A percentile compares a stretch with the other conserved stretches of the same genome.
These are phyloP conservation scores for Centrapalus pauciflorus DNA, from an alignment of 129 eudicot species.

Conservation along the genomic window DNA sequence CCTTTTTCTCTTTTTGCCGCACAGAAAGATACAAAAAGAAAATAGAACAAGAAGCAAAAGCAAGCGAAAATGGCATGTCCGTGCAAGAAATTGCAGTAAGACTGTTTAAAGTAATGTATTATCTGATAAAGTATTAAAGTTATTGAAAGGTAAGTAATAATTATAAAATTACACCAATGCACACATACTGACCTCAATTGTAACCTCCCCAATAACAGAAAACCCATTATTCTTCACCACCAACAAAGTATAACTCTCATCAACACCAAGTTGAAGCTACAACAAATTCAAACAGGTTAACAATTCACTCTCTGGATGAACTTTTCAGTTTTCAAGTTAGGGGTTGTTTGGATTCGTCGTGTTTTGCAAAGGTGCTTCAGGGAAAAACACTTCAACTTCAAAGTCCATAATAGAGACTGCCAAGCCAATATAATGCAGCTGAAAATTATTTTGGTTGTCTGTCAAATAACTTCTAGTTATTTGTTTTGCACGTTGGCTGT, in stretches of 20 bases:
- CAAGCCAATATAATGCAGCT: too few relatives aligned
- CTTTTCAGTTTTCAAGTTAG: neutral
- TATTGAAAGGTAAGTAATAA: too few relatives aligned
- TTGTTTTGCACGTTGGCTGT: too few relatives aligned
- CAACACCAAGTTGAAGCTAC: slow-evolving; percentile 84
- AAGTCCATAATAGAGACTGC: too few relatives aligned
- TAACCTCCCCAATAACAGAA: slow-evolving; percentile 55
- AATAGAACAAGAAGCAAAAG: neutral
- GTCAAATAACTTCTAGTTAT: too few relatives aligned
- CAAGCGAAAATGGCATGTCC: neutral
- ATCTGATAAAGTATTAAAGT: too few relatives aligned
- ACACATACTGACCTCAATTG: slow-evolving; percentile 54
- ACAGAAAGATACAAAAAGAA: neutral
- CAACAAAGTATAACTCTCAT: slow-evolving; percentile 78
- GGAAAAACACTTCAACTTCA: slow-evolving; percentile 1
- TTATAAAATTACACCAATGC: neutral
- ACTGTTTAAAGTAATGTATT: neutral
- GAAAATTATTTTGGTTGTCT: too few relatives aligned
- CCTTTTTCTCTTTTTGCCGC: neutral
- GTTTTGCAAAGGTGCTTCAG: too few relatives aligned
- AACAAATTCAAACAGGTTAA: slow-evolving; percentile 14
- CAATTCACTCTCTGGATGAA: neutral
- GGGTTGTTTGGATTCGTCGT: too few relatives aligned
- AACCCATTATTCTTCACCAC: slow-evolving; percentile 45
- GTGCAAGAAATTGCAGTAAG: neutral